These are phyloP conservation scores for Xylariales sp. DNA, from an alignment of 2,329 filamentous ascomycete species.

Conservation along the genomic window DNA sequence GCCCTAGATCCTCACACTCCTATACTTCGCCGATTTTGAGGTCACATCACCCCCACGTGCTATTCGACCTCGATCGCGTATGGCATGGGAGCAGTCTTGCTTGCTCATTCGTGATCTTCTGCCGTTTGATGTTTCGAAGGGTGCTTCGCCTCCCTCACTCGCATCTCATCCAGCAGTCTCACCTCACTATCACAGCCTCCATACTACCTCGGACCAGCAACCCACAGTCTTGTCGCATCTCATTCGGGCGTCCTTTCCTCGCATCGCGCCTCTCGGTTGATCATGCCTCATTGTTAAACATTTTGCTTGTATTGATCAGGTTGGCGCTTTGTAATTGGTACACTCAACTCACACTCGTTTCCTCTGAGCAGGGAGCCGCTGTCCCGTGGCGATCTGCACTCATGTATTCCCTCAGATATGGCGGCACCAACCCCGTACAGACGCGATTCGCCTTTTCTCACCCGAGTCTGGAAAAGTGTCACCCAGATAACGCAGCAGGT, in stretches of 20 bases:
- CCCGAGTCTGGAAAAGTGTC: slow-evolving; percentile 48
- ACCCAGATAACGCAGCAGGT: slow-evolving; percentile 44
- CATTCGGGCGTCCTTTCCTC: too few relatives aligned
- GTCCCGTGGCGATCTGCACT: slow-evolving; percentile 25
- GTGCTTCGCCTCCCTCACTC: too few relatives aligned
- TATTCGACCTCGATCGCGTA: too few relatives aligned
- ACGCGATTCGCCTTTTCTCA: slow-evolving; percentile 49
- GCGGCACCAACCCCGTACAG: slow-evolving; percentile 40
- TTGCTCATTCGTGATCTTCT: too few relatives aligned
- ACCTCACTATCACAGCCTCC: too few relatives aligned
- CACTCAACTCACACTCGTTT: slow-evolving; percentile 2
- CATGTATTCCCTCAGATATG: slow-evolving; percentile 39
- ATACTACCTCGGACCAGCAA: too few relatives aligned
- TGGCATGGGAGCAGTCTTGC: too few relatives aligned
- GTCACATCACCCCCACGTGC: too few relatives aligned
- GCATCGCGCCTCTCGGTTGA: too few relatives aligned
- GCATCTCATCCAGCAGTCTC: too few relatives aligned
- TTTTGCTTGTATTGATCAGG: slow-evolving; percentile 15
- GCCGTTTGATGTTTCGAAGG: too few relatives aligned
- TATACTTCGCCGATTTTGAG: neutral
- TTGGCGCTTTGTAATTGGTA: slow-evolving; percentile 11
- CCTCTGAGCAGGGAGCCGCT: slow-evolving; percentile 19
- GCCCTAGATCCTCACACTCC: neutral
- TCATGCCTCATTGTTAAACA: neutral
- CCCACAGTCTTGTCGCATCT: too few relatives aligned